Conservation (phyloP, 139 green algal species). For the Chlamydomonas sp. region DNA sequence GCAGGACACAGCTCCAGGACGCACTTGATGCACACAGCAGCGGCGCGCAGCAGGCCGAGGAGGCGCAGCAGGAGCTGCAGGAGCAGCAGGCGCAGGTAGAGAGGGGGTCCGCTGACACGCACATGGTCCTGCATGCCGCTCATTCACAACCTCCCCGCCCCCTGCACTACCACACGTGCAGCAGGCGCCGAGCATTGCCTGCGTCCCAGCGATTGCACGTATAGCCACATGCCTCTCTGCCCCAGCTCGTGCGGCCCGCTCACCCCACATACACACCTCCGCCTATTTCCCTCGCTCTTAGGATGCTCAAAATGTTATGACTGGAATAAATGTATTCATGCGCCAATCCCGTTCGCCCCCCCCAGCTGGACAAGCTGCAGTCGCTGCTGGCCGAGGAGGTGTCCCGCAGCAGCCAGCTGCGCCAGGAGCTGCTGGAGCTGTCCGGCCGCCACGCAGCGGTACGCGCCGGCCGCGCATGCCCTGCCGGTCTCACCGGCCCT, state of each 20-base stretch:
- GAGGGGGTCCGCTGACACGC: no score
- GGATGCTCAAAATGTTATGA: no score
- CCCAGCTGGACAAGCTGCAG: constrained; percentile 11
- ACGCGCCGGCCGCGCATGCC: not conserved
- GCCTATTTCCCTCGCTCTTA: no score
- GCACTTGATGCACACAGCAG: not conserved
- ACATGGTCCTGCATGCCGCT: no score
- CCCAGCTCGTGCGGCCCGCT: not conserved
- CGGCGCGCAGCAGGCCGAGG: not conserved
- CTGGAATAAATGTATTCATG: no score
- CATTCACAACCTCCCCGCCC: no score
- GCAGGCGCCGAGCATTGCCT: not conserved
- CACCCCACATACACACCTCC: not conserved
- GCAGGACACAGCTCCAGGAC: constrained; percentile 10
- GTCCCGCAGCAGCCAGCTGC: not conserved
- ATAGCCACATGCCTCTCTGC: not conserved
- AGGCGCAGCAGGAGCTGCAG: constrained; percentile 21
- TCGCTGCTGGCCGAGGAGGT: constrained; percentile 7
- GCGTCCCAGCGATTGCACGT: not conserved
- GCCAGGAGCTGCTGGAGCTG: not conserved
- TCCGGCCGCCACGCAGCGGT: not conserved
- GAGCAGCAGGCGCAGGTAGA: constrained; percentile 12
- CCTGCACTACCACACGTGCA: no score
- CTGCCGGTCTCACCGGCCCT: not conserved
- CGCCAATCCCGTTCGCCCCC: not conserved